Evolutionary conservation across 345 rosid species (phyloP), one percentile per base, ranked within the genome.

Genomic region (Arabidopsis suecica): DNA sequence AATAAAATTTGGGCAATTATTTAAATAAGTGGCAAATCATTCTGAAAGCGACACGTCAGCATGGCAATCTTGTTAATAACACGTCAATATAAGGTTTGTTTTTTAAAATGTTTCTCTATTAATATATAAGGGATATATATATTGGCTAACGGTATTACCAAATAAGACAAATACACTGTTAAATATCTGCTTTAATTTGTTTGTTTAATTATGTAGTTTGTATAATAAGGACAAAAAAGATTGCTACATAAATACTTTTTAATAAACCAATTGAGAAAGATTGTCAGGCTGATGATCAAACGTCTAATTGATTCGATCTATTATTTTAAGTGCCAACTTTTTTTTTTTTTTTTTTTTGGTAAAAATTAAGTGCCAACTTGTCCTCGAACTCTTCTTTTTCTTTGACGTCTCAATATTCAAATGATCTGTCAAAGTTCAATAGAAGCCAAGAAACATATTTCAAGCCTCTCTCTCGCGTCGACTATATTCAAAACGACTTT

Each of bases 371-470:
- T 25, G 23, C 25, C 61, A 53, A 53, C 37, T 38, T 67, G 49
- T 51, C 16, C 9, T 36, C 1, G 3, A 40, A 40, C 25, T 5
- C 14, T 22, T 23, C 0, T 1, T 58, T 36, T 4, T 38, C 1
- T n/a, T 49, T 38, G 8, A 62, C 77, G 36, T 53, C 3, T 61
- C 34, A 18, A 30, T 63, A 63, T 41, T 14, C 13, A 45, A 25
- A 65, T 65, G 65, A 58, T 13, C 42, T 57, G 23, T 12, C 66
- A 56, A 59, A 38, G 25, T 59, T 49, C 61, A 50, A 51, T 32
- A 51, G 47, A 40, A 59, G 13, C 62, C 58, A 67, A 67, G 20
- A 50, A 60, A 68, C 68, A 40, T 59, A 59, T 57, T 36, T 67
- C 73, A 67, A 59, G 68, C 61, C 62, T 42, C 68, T 59, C 68